phyloP scores from a whole-genome alignment of 148 eudicot species.

The Vaccinium myrtillus region DNA sequence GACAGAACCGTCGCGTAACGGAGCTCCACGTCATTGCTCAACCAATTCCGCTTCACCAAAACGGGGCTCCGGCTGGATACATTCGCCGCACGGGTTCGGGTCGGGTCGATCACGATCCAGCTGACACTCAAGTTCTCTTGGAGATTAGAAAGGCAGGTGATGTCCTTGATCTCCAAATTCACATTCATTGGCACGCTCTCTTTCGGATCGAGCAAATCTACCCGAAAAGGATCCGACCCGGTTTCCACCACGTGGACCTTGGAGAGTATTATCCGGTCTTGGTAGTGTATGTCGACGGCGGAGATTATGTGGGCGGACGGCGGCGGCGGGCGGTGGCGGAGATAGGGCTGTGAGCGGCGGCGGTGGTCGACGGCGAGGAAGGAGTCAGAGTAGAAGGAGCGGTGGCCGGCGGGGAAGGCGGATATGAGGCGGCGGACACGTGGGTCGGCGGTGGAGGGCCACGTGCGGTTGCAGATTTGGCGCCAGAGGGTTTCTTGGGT shows the following conservation, averaged over 20 bases:
- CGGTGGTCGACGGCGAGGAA: slow-evolving; percentile 22
- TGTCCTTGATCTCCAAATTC: slow-evolving; percentile 18
- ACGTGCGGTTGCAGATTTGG: slow-evolving; percentile 31
- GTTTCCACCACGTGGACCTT: slow-evolving; percentile 40
- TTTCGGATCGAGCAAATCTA: slow-evolving; percentile 50
- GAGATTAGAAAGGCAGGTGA: slow-evolving; percentile 17
- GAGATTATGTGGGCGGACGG: background rate
- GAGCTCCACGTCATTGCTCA: slow-evolving; percentile 26
- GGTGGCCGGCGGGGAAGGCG: slow-evolving; percentile 32
- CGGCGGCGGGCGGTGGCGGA: background rate
- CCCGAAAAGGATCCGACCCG: slow-evolving; percentile 33
- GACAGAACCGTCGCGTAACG: slow-evolving; percentile 30
- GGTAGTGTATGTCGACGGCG: slow-evolving; percentile 51
- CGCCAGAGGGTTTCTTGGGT: slow-evolving; percentile 35
- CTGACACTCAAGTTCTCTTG: slow-evolving; percentile 43
- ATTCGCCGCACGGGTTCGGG: slow-evolving; percentile 26
- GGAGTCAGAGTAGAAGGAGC: slow-evolving; percentile 39
- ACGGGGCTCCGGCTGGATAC: slow-evolving; percentile 37
- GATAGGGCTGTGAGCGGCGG: background rate
- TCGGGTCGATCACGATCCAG: slow-evolving; percentile 69
- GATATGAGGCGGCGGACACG: slow-evolving; percentile 26
- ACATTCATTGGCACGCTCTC: slow-evolving; percentile 31
- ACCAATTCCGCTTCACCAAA: slow-evolving; percentile 36
- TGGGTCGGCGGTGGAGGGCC: slow-evolving; percentile 43
- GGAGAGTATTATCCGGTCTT: slow-evolving; percentile 35